Evolutionary conservation across 805 yeast species (phyloP).

Genomic region (Wickerhamomyces sydowiorum): DNA sequence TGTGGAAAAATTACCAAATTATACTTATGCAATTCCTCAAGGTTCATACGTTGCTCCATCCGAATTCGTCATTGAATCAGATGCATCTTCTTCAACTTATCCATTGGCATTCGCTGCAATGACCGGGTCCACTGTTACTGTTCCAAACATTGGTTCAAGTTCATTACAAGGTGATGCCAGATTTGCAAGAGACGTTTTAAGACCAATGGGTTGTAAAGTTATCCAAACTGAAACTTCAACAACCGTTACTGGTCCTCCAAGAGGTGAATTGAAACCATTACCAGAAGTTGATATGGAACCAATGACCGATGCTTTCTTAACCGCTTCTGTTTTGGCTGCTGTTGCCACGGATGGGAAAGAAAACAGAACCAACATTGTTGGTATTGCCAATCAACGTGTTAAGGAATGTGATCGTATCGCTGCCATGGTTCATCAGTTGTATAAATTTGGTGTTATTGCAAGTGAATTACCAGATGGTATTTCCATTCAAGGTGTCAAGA

Average conservation of each 20-base stretch:
- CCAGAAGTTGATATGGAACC: slow-evolving; percentile 94
- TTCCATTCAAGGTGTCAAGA: slow-evolving; percentile 66
- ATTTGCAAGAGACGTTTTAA: slow-evolving; percentile 88
- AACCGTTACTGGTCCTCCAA: slow-evolving; percentile 85
- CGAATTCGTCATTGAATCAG: slow-evolving; percentile 89
- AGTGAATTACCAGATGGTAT: slow-evolving; percentile 90
- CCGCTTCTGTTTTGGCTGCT: slow-evolving; percentile 98
- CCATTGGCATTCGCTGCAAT: slow-evolving; percentile 97
- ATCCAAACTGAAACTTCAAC: slow-evolving; percentile 80
- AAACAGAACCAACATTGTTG: slow-evolving; percentile 70
- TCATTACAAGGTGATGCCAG: slow-evolving; percentile 97
- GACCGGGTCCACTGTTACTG: slow-evolving; percentile 87
- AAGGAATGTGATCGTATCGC: slow-evolving; percentile 95
- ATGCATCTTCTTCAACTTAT: slow-evolving; percentile 96
- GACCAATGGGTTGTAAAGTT: slow-evolving; percentile 93
- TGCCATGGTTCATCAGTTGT: slow-evolving; percentile 87
- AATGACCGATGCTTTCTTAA: slow-evolving; percentile 97
- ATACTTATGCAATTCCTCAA: slow-evolving; percentile 87
- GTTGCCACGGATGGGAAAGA: slow-evolving; percentile 49
- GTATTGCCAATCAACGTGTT: slow-evolving; percentile 97
- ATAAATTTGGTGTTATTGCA: slow-evolving; percentile 85
- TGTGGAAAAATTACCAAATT: slow-evolving; percentile 70
- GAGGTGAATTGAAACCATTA: slow-evolving; percentile 63
- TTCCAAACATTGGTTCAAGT: slow-evolving; percentile 88
- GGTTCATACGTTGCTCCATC: slow-evolving; percentile 76